Conservation (phyloP, 192 early-diverging fungal species). For the Coemansia sp. region DNA sequence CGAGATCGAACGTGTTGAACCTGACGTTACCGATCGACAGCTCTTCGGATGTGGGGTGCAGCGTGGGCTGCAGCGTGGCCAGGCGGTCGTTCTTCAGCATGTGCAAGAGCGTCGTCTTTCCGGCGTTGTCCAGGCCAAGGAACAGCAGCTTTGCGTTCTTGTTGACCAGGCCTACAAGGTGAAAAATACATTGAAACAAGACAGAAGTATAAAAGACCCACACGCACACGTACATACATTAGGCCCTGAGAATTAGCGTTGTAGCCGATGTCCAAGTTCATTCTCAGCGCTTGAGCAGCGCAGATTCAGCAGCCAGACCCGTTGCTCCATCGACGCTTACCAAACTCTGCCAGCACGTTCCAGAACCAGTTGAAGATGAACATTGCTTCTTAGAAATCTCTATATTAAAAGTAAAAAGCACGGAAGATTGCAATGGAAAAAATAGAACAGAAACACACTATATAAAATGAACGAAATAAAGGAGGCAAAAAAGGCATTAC, state of each 20-base stretch:
- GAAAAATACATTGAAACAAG: background rate
- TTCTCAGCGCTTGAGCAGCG: background rate
- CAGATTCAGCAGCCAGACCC: background rate
- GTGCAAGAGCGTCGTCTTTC: conserved; percentile 97
- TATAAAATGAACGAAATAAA: background rate
- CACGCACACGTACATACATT: too few relatives aligned
- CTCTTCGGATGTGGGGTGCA: conserved; percentile 97
- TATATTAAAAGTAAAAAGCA: conserved; percentile 4
- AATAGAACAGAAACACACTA: background rate
- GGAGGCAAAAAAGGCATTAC: background rate
- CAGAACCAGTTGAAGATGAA: conserved; percentile 98
- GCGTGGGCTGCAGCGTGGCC: conserved; percentile 89
- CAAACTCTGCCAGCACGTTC: conserved; percentile 84
- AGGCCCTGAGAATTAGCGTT: background rate
- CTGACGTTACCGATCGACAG: conserved; percentile 94
- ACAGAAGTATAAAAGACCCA: too few relatives aligned
- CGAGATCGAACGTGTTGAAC: conserved; percentile 98
- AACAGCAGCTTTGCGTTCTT: conserved; percentile 99
- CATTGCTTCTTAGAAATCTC: conserved; percentile 57
- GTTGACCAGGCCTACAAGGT: conserved; percentile 83
- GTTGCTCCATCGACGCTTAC: conserved; percentile 56
- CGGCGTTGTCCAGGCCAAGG: conserved; percentile 96
- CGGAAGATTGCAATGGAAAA: background rate
- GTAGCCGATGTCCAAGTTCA: conserved; percentile 9
- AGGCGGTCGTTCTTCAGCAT: conserved; percentile 99